Evolutionary conservation across 169 alveolate genomes (phyloP).

Genomic region (Cryptosporidium sp.): DNA sequence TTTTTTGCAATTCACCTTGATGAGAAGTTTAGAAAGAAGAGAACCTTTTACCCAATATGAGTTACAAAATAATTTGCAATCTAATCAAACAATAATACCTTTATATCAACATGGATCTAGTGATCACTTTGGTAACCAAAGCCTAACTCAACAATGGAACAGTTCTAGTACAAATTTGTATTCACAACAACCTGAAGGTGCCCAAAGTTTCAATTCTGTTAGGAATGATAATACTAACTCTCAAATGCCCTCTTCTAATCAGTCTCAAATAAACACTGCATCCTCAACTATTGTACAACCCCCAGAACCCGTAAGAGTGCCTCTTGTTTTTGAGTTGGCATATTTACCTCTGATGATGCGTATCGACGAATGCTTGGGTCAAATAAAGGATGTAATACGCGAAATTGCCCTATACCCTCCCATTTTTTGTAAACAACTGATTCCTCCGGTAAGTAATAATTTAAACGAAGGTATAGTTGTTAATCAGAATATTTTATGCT

Average conservation of each 20-base stretch:
- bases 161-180: neutral
- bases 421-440: slow-evolving; percentile 14
- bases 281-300: slow-evolving; percentile 32
- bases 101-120: slow-evolving; percentile 15
- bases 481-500: neutral
- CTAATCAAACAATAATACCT: slow-evolving; percentile 10
- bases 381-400: slow-evolving; percentile 82
- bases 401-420: slow-evolving; percentile 84
- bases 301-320: slow-evolving; percentile 68
- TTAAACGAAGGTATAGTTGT: neutral
- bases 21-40: slow-evolving; percentile 49
- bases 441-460: slow-evolving; percentile 31
- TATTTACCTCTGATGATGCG: slow-evolving; percentile 75
- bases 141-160: slow-evolving; percentile 13
- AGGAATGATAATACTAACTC: slow-evolving; percentile 19
- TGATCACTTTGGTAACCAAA: slow-evolving; percentile 14
- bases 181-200: slow-evolving; percentile 2
- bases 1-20: slow-evolving; percentile 23
- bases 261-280: neutral
- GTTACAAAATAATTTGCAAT: neutral
- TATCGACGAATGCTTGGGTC: slow-evolving; percentile 80
- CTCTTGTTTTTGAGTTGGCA: slow-evolving; percentile 52
- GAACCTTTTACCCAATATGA: slow-evolving; percentile 36
- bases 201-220: neutral
- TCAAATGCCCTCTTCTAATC: slow-evolving; percentile 1